Conservation (phyloP, 768 basidiomycete species). For the Bullera alba region DNA sequence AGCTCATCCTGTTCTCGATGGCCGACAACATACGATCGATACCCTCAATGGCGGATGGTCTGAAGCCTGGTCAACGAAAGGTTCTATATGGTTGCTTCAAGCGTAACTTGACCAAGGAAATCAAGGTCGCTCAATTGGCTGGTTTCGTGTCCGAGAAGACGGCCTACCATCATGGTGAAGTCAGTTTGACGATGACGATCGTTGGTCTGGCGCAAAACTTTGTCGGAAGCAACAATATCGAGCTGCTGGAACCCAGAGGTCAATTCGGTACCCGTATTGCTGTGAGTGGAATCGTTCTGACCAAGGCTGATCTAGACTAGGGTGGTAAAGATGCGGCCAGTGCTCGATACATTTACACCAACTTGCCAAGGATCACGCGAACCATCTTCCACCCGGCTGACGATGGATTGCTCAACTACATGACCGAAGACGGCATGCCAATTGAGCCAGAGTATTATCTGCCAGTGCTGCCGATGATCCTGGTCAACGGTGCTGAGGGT, state of each 20-base stretch:
- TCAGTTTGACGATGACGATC: constrained; percentile 77
- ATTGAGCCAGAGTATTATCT: constrained; percentile 96
- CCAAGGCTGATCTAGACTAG: constrained; percentile 34
- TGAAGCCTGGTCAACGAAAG: constrained; percentile 96
- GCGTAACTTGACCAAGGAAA: constrained; percentile 80
- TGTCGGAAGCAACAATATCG: constrained; percentile 93
- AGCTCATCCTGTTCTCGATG: constrained; percentile 97
- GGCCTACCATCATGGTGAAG: constrained; percentile 94
- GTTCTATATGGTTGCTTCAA: constrained; percentile 95
- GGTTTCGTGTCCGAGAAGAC: constrained; percentile 92
- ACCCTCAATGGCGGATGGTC: constrained; percentile 83
- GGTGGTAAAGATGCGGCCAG: constrained; percentile 97
- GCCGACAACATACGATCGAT: constrained; percentile 98
- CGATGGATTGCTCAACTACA: constrained; percentile 72
- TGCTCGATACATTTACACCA: constrained; percentile 91
- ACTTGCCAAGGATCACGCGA: constrained; percentile 65
- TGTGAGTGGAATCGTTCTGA: constrained; percentile 6
- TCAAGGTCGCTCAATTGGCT: constrained; percentile 90
- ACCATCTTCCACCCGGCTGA: constrained; percentile 73
- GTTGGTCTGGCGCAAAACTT: constrained; percentile 88
- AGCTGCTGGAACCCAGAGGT: constrained; percentile 76
- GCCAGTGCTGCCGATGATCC: constrained; percentile 76
- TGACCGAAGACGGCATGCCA: constrained; percentile 72
- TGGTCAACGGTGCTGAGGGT: constrained; percentile 92
- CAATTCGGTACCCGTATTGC: constrained; percentile 81